Base-by-base conservation (phyloP, 2,329 filamentous ascomycete species). In the Scedosporium dehoogii region DNA sequence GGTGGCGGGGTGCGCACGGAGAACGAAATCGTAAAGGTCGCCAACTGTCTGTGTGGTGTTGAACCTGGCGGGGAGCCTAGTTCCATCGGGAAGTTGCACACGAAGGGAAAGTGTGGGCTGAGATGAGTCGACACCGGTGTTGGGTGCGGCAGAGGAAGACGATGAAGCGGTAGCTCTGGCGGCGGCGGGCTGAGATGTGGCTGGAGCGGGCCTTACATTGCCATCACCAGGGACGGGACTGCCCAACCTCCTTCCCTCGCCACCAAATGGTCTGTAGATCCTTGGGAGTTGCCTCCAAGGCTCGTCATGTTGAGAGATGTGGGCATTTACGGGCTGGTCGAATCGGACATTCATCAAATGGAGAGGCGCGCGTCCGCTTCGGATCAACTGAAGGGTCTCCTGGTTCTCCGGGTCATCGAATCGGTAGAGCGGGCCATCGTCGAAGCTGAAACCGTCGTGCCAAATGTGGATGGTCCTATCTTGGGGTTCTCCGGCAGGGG, bases 371-470 rank as follows among this genome's bases (percentile, higher is more conserved):
- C 89, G 85, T 7, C 90, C 90, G 21, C 84, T 81, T 64, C 90
- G 85, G 69, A 94, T 94, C 80, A 92, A 87, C 63, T 85, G 79
- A 55, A 94, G 78, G 61, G 89, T 88, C 59, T 81, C 79, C 33
- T 86, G 84, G 71, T 93, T 92, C 33, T 81, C 81, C 0, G 90
- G 89, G 72, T 94, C 90, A 69, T 92, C 88, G 70, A 90, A 93
- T 62, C 89, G 85, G 71, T 84, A 86, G 44, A 94, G 83, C 57
- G 86, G 83, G 29, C 91, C 91, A 69, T 94, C 89, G 64, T 92
- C 90, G 64, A 96, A 86, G 66, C 89, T 93, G 76, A 94, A 93
- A 14, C 91, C 91, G 70, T 96, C 87, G 51, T 83, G 81, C 91
- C 91, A 96, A 55, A 94, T 81, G 69, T 93, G 90, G 61, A 96